Base-by-base conservation (phyloP, 2,329 filamentous ascomycete species). In the Diaporthe citrichinensis region DNA sequence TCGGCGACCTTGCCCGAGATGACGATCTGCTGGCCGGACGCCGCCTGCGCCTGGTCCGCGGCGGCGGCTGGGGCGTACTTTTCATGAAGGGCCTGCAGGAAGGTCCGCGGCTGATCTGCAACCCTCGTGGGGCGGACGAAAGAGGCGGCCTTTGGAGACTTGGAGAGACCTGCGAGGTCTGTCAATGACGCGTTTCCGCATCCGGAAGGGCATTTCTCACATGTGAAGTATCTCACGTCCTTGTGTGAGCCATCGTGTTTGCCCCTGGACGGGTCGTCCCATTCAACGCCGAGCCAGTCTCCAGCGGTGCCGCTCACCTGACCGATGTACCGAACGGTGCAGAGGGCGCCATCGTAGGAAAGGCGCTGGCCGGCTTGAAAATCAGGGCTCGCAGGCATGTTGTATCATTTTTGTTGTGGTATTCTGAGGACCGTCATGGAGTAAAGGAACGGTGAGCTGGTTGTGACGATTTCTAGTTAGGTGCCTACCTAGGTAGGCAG, bases 221-320 rank as follows among this genome's bases (percentile, higher is more conserved):
- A 98, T 79, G 89, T 86, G 81, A 98, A 98, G 82, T 98, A 98
- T 77, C 90, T 92, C 77, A 90, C 88, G 76, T 94, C 95, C 78
- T 94, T 92, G 84, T 97, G 92, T 76, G 93, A 92, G 76, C 97
- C 97, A 81, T 96, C 91, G 84, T 99, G 96, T 87, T 98, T 98
- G 77, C 97, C 97, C 80, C 96, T 90, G 51, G 88, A 89, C 74
- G 92, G 87, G 83, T 98, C 94, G 84, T 98, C 96, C 97, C 97
- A 99, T 89, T 99, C 97, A 65, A 98, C 95, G 62, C 97, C 97
- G 46, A 98, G 89, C 96, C 96, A 98, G 77, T 90, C 87, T 67
- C 95, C 94, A 58, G 90, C 88, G 12, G 95, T 96, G 79, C 94
- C 94, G 69, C 91, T 88, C 10, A 98, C 93, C 46, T 89, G 84